Conservation (phyloP, 2,329 filamentous ascomycete genomes). For the Fusarium redolens region DNA sequence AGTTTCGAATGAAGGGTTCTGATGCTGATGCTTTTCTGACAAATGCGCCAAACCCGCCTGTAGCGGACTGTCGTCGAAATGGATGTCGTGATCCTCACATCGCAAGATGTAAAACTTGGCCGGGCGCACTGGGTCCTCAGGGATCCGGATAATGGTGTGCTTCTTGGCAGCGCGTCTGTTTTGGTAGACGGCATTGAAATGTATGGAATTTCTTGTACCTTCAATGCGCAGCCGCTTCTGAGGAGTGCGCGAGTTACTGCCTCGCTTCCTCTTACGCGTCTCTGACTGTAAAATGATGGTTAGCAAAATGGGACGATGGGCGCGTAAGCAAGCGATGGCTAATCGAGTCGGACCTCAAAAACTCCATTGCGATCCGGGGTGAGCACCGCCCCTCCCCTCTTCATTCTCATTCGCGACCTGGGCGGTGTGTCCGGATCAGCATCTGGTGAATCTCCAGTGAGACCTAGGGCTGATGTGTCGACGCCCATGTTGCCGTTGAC, state of each 20-base stretch:
- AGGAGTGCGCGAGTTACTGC: too few species aligned
- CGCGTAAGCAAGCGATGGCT: neutral
- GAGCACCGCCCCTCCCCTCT: neutral
- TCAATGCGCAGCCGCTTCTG: slow-evolving; percentile 7
- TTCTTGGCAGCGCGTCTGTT: slow-evolving; percentile 29
- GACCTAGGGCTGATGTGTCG: neutral
- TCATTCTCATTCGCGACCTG: neutral
- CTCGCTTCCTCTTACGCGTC: slow-evolving; percentile 20
- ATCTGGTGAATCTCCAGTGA: neutral
- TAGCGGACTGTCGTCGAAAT: slow-evolving; percentile 25
- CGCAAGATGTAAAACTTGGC: slow-evolving; percentile 30
- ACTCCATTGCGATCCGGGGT: neutral
- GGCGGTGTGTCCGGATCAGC: neutral
- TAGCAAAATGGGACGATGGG: neutral
- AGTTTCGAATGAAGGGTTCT: neutral
- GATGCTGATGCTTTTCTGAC: neutral
- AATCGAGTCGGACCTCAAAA: slow-evolving; percentile 6
- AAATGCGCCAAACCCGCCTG: slow-evolving; percentile 15
- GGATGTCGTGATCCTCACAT: slow-evolving; percentile 22
- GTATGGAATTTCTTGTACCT: slow-evolving; percentile 12
- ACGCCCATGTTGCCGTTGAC: neutral
- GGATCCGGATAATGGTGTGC: slow-evolving; percentile 24
- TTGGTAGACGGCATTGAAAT: slow-evolving; percentile 33
- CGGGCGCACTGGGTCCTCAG: neutral
- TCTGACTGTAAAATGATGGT: neutral